phyloP scores from a whole-genome alignment of 192 early-diverging fungal species.

The Coemansia sp. region DNA sequence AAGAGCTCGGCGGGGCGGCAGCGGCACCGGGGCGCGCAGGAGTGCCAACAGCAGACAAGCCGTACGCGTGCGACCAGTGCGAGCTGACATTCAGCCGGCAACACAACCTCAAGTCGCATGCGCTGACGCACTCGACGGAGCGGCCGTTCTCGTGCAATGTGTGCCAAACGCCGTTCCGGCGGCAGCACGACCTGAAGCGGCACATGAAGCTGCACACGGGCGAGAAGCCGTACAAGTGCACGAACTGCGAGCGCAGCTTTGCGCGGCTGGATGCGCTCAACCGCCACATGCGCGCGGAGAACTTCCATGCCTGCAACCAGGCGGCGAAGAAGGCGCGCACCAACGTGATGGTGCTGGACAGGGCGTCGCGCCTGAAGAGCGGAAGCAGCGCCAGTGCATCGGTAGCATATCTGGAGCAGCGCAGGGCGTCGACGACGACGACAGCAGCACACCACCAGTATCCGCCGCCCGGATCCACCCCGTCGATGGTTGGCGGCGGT shows the following conservation, averaged over 20 bases:
- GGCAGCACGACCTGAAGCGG: constrained; percentile 90
- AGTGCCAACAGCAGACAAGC: constrained; percentile 49
- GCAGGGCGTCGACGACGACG: constrained; percentile 32
- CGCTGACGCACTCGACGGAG: constrained; percentile 72
- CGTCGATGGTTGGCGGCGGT: background rate
- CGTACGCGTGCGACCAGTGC: constrained; percentile 60
- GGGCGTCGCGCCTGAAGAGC: constrained; percentile 28
- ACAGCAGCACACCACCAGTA: constrained; percentile 12
- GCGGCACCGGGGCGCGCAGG: constrained; percentile 8
- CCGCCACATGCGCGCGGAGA: constrained; percentile 67
- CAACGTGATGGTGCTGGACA: constrained; percentile 15
- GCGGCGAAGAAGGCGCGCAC: constrained; percentile 56
- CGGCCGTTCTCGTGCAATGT: constrained; percentile 67
- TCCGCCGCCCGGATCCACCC: constrained; percentile 12
- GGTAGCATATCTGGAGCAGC: constrained; percentile 33
- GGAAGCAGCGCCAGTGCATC: constrained; percentile 15
- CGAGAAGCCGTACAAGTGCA: constrained; percentile 72
- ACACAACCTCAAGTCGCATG: constrained; percentile 78
- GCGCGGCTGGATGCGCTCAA: constrained; percentile 79
- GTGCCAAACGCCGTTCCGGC: constrained; percentile 79
- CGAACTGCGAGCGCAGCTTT: constrained; percentile 75
- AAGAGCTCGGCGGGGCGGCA: background rate
- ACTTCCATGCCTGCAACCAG: constrained; percentile 59
- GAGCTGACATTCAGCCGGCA: constrained; percentile 70
- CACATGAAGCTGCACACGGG: constrained; percentile 81